These are phyloP conservation scores for Mucor mucedo DNA, from an alignment of 371 early-diverging fungal genomes.

Conservation along the genomic window DNA sequence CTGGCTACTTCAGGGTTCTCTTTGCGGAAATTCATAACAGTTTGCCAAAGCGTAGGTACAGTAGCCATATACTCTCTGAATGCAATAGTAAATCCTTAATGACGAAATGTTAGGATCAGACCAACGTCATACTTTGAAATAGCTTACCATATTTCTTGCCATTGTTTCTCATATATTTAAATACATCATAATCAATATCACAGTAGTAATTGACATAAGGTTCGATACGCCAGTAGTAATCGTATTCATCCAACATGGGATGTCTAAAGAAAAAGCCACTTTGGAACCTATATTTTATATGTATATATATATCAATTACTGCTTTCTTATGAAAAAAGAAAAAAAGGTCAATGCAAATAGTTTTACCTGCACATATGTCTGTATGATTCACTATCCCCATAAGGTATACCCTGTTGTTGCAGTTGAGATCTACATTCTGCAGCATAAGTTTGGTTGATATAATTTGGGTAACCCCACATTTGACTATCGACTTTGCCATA, in stretches of 20 bases:
- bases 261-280: conserved; percentile 90
- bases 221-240: conserved; percentile 97
- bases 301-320: neutral
- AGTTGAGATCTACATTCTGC: conserved; percentile 61
- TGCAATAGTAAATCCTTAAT: conserved; percentile 66
- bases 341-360: neutral
- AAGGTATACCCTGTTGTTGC: conserved; percentile 67
- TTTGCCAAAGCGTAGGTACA: conserved; percentile 76
- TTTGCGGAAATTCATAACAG: conserved; percentile 55
- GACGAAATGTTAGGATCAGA: too few relatives aligned
- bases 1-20: conserved; percentile 43
- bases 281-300: conserved; percentile 44
- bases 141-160: conserved; percentile 28
- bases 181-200: conserved; percentile 64
- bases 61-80: conserved; percentile 75
- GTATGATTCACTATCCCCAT: conserved; percentile 87
- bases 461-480: conserved; percentile 85
- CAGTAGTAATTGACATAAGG: conserved; percentile 91
- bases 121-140: too few relatives aligned
- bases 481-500: conserved; percentile 57
- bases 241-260: conserved; percentile 75
- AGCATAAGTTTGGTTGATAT: conserved; percentile 78
- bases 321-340: neutral
- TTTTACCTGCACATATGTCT: conserved; percentile 87
- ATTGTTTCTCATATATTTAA: conserved; percentile 28